Base-by-base conservation (phyloP, 2,329 filamentous ascomycete genomes). In the Sordariomycetes sp. region DNA sequence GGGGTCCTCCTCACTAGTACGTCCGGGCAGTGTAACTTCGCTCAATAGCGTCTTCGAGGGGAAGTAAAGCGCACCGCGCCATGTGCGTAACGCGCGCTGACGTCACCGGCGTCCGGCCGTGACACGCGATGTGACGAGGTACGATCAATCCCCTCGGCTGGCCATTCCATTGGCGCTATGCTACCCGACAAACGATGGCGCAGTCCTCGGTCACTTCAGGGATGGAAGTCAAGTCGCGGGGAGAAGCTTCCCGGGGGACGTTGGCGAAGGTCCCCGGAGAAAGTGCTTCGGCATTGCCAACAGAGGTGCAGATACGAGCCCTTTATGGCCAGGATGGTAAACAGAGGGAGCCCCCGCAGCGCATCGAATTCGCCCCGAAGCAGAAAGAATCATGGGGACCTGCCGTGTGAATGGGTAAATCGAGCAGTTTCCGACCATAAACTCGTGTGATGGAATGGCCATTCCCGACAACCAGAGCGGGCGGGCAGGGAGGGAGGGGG, bases 391-490 rank as follows among this genome's bases (percentile, higher is more conserved):
- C n/a, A 45, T 45, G 39, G 39, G 39, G 39, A 45, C 6, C 36
- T 42, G 15, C 39, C 39, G 6, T 45, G 39, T 17, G 8, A 12
- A n/a, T 6, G n/a, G 15, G 13, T 15, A 17, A n/a, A 45, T n/a
- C 39, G n/a, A n/a, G 39, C 39, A n/a, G 1, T 45, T 17, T 2
- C 28, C 28, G 28, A 32, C 8, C 3, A 32, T 4, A 32, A 32
- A 32, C 3, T 8, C 28, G 28, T 32, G 28, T 8, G 28, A 32
- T 8, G 28, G 3, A 8, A 32, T 4, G 4, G 28, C 28, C 28
- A 32, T 55, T 55, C 48, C 48, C 54, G 54, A 55, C 51, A 55
- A 50, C 36, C 5, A 39, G 17, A 13, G n/a, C n/a, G n/a, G n/a
- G n/a, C n/a, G n/a, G 12, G 36, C 17, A 12, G 36, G 36, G 4